Conservation (phyloP, 768 basidiomycete genomes). For the Mrakia gelida region DNA sequence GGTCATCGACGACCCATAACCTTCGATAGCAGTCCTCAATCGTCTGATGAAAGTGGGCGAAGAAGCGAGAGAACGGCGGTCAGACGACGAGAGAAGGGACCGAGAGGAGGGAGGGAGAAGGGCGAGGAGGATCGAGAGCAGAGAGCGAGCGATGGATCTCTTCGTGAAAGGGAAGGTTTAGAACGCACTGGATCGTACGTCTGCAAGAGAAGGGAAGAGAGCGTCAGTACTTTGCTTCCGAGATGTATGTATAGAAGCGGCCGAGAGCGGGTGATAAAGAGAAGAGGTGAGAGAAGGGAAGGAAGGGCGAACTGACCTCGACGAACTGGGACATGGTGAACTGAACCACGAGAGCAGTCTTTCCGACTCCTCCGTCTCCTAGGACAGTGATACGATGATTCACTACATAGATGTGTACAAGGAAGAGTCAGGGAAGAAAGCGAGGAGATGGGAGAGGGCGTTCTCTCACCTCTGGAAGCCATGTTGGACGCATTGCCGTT, state of each 20-base stretch:
- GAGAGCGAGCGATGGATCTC: neutral
- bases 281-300: conserved; percentile 2
- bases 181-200: conserved; percentile 72
- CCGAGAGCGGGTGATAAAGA: too few relatives aligned
- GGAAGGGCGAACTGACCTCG: conserved; percentile 48
- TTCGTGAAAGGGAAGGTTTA: neutral
- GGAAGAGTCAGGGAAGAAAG: neutral
- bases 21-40: conserved; percentile 98
- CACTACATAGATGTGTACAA: neutral
- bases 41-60: conserved; percentile 47
- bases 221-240: neutral
- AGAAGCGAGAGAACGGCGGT: neutral
- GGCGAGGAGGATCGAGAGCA: neutral
- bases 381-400: conserved; percentile 29
- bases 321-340: conserved; percentile 96
- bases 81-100: neutral
- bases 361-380: conserved; percentile 87
- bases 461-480: neutral
- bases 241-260: neutral
- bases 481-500: conserved; percentile 11
- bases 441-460: neutral
- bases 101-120: neutral
- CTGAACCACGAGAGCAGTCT: conserved; percentile 92
- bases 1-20: conserved; percentile 87
- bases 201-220: conserved; percentile 46